Percentiles rank a stretch among this genome's conserved stretches.
Conservation (phyloP, 768 basidiomycete genomes). For the Termitomyces sp. region DNA sequence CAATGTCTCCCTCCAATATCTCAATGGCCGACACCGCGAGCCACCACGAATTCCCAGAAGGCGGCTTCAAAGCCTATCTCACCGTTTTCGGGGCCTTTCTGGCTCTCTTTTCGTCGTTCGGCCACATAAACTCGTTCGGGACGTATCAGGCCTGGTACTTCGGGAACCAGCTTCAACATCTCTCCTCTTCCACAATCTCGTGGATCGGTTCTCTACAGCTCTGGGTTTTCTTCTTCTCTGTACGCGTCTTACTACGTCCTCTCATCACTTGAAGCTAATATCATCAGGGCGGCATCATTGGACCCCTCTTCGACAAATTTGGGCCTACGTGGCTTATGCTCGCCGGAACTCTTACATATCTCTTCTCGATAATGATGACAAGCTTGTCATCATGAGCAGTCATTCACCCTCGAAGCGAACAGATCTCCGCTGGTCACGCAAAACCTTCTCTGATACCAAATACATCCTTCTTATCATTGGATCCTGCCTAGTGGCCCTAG, state of each 20-base stretch:
- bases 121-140: conserved; percentile 71
- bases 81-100: conserved; percentile 65
- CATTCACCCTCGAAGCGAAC: conserved; percentile 28
- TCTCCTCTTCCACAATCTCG: conserved; percentile 56
- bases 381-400: conserved; percentile 50
- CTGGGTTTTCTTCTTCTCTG: conserved; percentile 69
- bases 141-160: conserved; percentile 71
- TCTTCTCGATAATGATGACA: conserved; percentile 56
- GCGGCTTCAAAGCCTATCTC: conserved; percentile 38
- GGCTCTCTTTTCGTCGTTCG: conserved; percentile 68
- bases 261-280: background rate
- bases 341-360: conserved; percentile 47
- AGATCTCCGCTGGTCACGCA: conserved; percentile 26
- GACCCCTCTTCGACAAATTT: conserved; percentile 56
- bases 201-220: conserved; percentile 74
- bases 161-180: conserved; percentile 50
- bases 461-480: conserved; percentile 55
- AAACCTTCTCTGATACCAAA: conserved; percentile 45
- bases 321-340: conserved; percentile 57
- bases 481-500: conserved; percentile 59
- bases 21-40: conserved; percentile 8
- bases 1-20: conserved; percentile 11
- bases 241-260: conserved; percentile 29
- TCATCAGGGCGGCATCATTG: conserved; percentile 58
- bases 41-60: conserved; percentile 24